Evolutionary conservation across 2,329 filamentous ascomycete species (phyloP).

Genomic region (Magnaporthiopsis incrustans): DNA sequence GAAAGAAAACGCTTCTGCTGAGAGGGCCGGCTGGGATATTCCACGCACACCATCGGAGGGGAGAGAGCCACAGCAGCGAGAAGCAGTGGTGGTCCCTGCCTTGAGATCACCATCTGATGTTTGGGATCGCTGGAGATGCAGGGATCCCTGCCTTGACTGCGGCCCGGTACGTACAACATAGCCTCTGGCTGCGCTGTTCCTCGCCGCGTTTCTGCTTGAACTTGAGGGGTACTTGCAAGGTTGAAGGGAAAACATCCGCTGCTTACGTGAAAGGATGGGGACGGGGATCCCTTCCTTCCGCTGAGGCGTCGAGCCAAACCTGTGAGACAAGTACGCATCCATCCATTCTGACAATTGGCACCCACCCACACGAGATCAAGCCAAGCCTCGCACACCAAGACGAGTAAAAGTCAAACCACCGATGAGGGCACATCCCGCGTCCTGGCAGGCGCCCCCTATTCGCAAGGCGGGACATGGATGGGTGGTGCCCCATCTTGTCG

Average conservation of each 20-base stretch:
- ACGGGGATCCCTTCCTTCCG: no score
- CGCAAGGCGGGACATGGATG: not conserved
- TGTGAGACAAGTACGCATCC: not conserved
- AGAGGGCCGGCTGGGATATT: not conserved
- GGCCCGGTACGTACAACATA: not conserved
- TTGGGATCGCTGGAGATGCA: not conserved
- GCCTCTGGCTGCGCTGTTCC: not conserved
- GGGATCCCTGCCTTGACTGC: not conserved
- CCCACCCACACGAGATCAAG: not conserved
- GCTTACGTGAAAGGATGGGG: not conserved
- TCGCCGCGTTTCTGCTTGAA: not conserved
- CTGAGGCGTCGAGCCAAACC: not conserved
- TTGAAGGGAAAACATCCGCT: not conserved
- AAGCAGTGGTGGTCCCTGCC: not conserved
- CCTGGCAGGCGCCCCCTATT: not conserved
- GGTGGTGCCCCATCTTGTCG: not conserved
- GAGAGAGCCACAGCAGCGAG: not conserved
- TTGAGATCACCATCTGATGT: not conserved
- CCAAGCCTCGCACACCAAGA: not conserved
- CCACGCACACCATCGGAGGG: not conserved
- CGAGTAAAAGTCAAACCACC: not conserved
- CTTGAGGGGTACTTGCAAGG: not conserved
- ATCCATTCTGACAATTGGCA: no score
- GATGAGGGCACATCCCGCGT: not conserved
- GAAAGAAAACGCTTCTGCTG: not conserved